These are phyloP conservation scores for Asterophora parasitica DNA, from an alignment of 768 basidiomycete genomes.

Conservation along the genomic window DNA sequence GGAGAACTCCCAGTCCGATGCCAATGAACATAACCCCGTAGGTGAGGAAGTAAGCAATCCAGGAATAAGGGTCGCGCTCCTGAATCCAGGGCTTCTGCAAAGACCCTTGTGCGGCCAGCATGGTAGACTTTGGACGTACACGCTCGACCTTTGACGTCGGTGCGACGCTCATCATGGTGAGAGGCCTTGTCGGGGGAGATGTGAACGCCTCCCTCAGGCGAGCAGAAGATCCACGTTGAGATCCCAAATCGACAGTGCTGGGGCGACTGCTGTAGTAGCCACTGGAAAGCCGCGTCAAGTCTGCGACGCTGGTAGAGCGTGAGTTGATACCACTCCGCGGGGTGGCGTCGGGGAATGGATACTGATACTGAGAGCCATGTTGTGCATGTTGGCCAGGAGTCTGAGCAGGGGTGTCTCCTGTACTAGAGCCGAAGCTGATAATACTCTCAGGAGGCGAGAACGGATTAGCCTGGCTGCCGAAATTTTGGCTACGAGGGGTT, in stretches of 20 bases:
- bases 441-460: slow-evolving; percentile 51
- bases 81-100: slow-evolving; percentile 64
- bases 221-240: slow-evolving; percentile 31
- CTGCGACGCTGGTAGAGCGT: slow-evolving; percentile 35
- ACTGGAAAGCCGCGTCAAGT: slow-evolving; percentile 37
- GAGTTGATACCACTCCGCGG: slow-evolving; percentile 36
- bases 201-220: slow-evolving; percentile 53
- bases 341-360: slow-evolving; percentile 30
- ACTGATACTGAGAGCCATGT: slow-evolving; percentile 18
- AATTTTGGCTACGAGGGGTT: slow-evolving; percentile 36
- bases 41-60: slow-evolving; percentile 59
- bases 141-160: slow-evolving; percentile 39
- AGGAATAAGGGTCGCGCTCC: slow-evolving; percentile 49
- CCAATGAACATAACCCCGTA: slow-evolving; percentile 58
- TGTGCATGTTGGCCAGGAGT: slow-evolving; percentile 20
- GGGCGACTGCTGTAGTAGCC: slow-evolving; percentile 35
- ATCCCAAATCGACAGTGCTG: slow-evolving; percentile 24
- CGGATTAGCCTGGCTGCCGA: slow-evolving; percentile 35
- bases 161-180: slow-evolving; percentile 49
- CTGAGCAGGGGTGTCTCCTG: slow-evolving; percentile 24
- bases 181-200: slow-evolving; percentile 52
- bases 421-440: slow-evolving; percentile 36
- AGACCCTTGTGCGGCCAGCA: slow-evolving; percentile 30
- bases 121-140: slow-evolving; percentile 47
- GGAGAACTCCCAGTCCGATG: slow-evolving; percentile 43